A percentile compares a stretch with the other conserved stretches of the same genome.
phyloP scores from a whole-genome alignment of 305 asterid species.

The Withania somnifera region DNA sequence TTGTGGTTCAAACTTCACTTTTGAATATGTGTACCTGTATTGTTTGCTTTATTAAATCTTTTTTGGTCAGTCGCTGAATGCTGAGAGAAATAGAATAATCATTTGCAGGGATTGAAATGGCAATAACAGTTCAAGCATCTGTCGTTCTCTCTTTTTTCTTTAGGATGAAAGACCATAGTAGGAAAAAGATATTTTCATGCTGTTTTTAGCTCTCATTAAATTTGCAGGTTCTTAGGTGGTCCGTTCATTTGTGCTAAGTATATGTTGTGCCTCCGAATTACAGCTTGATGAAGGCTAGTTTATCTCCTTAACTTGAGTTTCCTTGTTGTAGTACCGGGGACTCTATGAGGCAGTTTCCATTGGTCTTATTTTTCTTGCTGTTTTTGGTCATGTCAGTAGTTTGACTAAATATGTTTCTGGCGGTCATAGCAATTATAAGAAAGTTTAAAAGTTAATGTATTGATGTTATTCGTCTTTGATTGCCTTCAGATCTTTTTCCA shows the following conservation, averaged over 20 bases:
- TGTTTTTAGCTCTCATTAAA: background rate
- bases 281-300: background rate
- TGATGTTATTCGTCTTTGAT: background rate
- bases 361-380: background rate
- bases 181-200: background rate
- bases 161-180: background rate
- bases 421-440: background rate
- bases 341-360: background rate
- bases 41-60: background rate
- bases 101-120: background rate
- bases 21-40: background rate
- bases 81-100: background rate
- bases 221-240: background rate
- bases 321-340: background rate
- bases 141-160: background rate
- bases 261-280: background rate
- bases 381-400: background rate
- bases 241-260: background rate
- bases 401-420: background rate
- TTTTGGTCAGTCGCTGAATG: background rate
- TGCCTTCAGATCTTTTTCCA: constrained; percentile 35
- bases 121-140: background rate
- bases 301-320: background rate
- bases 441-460: background rate
- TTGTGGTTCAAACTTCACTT: background rate